Evolutionary conservation across 2,329 filamentous ascomycete species (phyloP), one percentile per base, ranked within the genome.

Genomic region (Lachnellula hyalina): DNA sequence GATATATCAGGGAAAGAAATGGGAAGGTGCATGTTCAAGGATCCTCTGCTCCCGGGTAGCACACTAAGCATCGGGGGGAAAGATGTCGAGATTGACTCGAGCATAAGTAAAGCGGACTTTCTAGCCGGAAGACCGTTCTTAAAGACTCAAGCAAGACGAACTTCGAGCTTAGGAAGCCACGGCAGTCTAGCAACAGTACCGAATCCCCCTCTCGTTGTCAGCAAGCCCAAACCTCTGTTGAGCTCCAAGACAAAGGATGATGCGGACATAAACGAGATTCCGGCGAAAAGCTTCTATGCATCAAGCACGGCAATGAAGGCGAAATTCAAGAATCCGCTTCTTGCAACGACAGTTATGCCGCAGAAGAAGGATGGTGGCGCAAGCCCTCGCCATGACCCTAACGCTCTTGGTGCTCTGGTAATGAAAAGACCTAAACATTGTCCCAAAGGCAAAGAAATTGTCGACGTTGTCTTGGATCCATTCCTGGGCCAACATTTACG

Each of bases 381-480:
- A 3, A 75, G 75, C 23, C 82, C 86, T n/a, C 81, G 85, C 32
- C 84, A 89, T 69, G 81, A 87, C 64, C 83, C 84, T 0, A 74
- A 72, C 34, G 75, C 76, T 3, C 73, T 77, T 5, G 80, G 79
- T 44, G 84, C 86, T 1, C 68, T 89, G 28, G 77, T 89, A 5
- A 89, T 90, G 85, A 83, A 80, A 64, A 74, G 83, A 32, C 84
- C 83, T 2, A 72, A 67, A 21, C 69, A 71, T 12, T 76, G 75
- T 47, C 80, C 82, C 0, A 78, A 77, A 55, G 85, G 83, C 1
- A 87, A 84, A 65, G 79, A 82, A 51, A 74, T 87, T 48, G 85
- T 89, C 1, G 86, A 89, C 68, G 86, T 90, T 1, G 86, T 89
- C 0, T 77, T 90, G 3, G 86, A 90, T 67, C 86, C 86, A 2